phyloP scores from a whole-genome alignment of 2,329 filamentous ascomycete species.

The Hypomyces rosellus region DNA sequence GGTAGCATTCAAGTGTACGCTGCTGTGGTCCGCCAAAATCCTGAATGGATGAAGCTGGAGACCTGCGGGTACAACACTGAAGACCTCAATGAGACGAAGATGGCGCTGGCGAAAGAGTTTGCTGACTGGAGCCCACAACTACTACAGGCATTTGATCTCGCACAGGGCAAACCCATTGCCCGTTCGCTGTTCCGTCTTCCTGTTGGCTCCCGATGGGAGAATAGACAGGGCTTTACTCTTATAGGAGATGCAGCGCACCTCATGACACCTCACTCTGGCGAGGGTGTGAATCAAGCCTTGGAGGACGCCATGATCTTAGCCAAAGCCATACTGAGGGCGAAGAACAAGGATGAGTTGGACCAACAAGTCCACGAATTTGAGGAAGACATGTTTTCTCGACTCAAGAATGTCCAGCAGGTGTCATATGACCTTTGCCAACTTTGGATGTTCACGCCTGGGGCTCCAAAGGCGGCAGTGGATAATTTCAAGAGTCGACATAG shows the following conservation, averaged over 20 bases:
- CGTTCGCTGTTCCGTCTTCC: constrained; percentile 49
- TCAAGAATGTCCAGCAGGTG: constrained; percentile 32
- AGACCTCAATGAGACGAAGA: constrained; percentile 32
- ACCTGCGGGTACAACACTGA: constrained; percentile 39
- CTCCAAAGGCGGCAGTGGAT: constrained; percentile 38
- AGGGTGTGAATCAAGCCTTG: constrained; percentile 25
- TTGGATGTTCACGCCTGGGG: constrained; percentile 42
- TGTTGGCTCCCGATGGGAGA: constrained; percentile 31
- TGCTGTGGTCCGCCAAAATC: constrained; percentile 31
- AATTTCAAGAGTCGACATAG: constrained; percentile 26
- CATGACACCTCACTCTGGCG: constrained; percentile 22
- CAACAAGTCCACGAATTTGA: constrained; percentile 30
- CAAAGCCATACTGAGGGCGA: constrained; percentile 31
- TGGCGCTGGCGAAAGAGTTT: constrained; percentile 30
- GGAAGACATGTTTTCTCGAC: constrained; percentile 32
- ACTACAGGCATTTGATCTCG: constrained; percentile 34
- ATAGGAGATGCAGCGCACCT: constrained; percentile 10
- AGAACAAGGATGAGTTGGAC: constrained; percentile 24
- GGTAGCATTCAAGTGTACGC: constrained; percentile 38
- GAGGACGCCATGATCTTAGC: constrained; percentile 47
- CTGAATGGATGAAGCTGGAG: constrained; percentile 29
- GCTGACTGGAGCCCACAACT: constrained; percentile 38
- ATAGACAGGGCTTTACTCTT: constrained; percentile 5
- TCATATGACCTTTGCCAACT: constrained; percentile 39
- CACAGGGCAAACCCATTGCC: constrained; percentile 32